These are phyloP conservation scores for Parietichytrium sp. DNA, from an alignment of 108 stramenopile species.

Conservation along the genomic window DNA sequence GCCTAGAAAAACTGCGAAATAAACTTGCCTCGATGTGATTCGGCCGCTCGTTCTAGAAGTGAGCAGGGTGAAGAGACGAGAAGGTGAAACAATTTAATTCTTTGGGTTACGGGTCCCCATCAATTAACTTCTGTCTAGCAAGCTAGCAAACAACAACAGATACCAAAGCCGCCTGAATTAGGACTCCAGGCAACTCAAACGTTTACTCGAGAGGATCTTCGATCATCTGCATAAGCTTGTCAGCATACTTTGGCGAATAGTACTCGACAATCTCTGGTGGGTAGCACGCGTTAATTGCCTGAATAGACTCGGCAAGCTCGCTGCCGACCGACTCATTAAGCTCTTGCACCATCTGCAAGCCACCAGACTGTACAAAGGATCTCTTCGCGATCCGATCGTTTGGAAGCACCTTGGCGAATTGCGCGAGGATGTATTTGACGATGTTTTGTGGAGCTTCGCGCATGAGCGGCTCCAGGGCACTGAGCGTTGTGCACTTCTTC, in stretches of 20 bases:
- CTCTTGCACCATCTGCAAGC: conserved; percentile 67
- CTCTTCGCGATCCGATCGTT: conserved; percentile 66
- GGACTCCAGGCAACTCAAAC: too few species aligned
- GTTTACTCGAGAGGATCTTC: conserved; percentile 55
- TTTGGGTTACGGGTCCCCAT: too few species aligned
- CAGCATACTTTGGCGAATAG: conserved; percentile 68
- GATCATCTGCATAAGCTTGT: conserved; percentile 66
- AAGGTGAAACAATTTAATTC: too few species aligned
- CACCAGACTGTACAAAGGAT: conserved; percentile 66
- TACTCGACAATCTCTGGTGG: conserved; percentile 70
- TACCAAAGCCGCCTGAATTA: too few species aligned
- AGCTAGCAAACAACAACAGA: too few species aligned
- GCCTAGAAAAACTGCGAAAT: too few species aligned
- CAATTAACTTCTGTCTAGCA: too few species aligned
- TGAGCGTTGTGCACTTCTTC: conserved; percentile 66
- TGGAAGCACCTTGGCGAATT: conserved; percentile 67
- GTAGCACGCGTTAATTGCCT: conserved; percentile 66
- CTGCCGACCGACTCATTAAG: conserved; percentile 67
- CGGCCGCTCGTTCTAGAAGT: too few species aligned
- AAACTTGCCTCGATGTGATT: too few species aligned
- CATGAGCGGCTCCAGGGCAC: conserved; percentile 68
- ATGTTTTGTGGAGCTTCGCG: conserved; percentile 65
- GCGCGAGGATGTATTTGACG: conserved; percentile 71
- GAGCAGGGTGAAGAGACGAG: too few species aligned
- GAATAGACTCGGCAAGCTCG: conserved; percentile 65